Evolutionary conservation across 164 flowering plant species (phyloP).

Genomic region (Stephania yunnanensis): DNA sequence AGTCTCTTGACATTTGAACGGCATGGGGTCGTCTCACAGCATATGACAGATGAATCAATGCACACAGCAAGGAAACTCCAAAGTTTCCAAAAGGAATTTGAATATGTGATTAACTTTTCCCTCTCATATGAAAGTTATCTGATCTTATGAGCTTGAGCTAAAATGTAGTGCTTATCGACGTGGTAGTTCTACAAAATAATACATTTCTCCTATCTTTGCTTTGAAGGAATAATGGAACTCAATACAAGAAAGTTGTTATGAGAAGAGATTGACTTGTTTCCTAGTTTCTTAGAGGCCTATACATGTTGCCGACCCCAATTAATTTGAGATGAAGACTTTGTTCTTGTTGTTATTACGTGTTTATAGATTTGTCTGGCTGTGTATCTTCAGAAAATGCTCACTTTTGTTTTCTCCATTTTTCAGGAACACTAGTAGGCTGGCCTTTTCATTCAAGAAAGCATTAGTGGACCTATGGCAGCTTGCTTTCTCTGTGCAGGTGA

Average conservation of each 20-base stretch:
- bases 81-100: background rate
- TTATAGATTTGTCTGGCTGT: background rate
- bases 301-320: too few species aligned
- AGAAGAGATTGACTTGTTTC: background rate
- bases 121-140: background rate
- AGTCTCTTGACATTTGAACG: background rate
- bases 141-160: background rate
- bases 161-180: background rate
- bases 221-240: background rate
- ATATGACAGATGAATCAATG: background rate
- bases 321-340: too few species aligned
- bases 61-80: background rate
- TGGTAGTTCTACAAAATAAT: background rate
- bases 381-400: background rate
- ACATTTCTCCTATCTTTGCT: background rate
- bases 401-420: background rate
- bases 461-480: slow-evolving; percentile 77
- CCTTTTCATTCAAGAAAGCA: slow-evolving; percentile 42
- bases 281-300: background rate
- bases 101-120: background rate
- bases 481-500: slow-evolving; percentile 89
- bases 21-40: too few species aligned
- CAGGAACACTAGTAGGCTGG: slow-evolving; percentile 45
- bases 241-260: background rate
- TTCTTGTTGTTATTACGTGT: too few species aligned